Evolutionary conservation across 192 early-diverging fungal species (phyloP).

Genomic region (Neocallimastix lanati): DNA sequence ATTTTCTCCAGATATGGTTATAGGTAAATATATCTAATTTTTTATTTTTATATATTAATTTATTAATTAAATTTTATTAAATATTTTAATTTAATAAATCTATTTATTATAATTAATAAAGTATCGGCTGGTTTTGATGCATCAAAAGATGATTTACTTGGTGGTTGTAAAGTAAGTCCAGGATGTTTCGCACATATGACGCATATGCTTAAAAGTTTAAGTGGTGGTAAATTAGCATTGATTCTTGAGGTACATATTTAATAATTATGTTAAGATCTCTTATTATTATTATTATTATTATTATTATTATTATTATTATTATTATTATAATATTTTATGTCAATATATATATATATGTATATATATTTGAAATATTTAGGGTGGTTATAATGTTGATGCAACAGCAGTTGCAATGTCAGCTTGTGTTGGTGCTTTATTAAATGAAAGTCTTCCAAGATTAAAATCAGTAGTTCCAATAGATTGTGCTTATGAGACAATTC

Average conservation of each 20-base stretch:
- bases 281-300: no score
- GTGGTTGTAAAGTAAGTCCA: slow-evolving; percentile 62
- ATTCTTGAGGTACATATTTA: slow-evolving; percentile 53
- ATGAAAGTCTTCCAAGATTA: slow-evolving; percentile 25
- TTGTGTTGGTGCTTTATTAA: slow-evolving; percentile 53
- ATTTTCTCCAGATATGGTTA: slow-evolving; percentile 65
- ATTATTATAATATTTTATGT: no score
- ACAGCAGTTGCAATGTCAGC: slow-evolving; percentile 55
- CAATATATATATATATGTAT: no score
- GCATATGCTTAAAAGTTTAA: slow-evolving; percentile 49
- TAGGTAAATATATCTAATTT: slow-evolving; percentile 12
- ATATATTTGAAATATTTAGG: no score
- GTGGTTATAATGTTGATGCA: slow-evolving; percentile 70
- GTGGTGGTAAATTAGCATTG: slow-evolving; percentile 52
- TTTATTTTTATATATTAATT: no score
- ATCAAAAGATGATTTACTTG: slow-evolving; percentile 62
- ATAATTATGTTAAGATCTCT: no score
- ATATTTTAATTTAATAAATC: no score
- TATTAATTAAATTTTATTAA: no score
- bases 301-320: no score
- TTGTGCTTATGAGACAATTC: slow-evolving; percentile 21
- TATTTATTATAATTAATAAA: not conserved
- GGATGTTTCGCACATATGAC: slow-evolving; percentile 76
- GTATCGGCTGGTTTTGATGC: slow-evolving; percentile 88
- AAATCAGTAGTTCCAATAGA: slow-evolving; percentile 13